These are phyloP conservation scores for Diversispora eburnea DNA, from an alignment of 192 early-diverging fungal genomes.

Conservation along the genomic window DNA sequence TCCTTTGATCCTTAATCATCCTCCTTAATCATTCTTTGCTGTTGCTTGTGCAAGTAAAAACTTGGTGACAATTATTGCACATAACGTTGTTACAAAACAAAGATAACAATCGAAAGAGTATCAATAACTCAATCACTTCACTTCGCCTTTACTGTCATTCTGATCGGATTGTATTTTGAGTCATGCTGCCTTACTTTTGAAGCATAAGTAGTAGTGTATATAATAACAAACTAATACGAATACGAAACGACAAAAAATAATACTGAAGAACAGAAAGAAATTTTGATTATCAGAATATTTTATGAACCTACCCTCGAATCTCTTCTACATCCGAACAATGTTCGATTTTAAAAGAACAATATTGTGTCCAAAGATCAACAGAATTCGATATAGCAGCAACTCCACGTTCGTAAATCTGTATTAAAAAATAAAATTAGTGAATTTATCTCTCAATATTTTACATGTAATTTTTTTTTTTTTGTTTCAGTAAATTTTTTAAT, in stretches of 20 bases:
- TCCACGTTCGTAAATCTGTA: slow-evolving; percentile 65
- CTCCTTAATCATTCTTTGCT: slow-evolving; percentile 3
- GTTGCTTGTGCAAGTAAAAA: slow-evolving; percentile 29
- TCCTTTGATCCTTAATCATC: slow-evolving; percentile 5
- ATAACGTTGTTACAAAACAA: slow-evolving; percentile 1
- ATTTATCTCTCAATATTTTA: background rate
- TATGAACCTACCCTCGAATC: slow-evolving; percentile 58
- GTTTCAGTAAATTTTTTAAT: background rate
- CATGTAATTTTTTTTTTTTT: too few relatives aligned
- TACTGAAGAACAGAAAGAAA: slow-evolving; percentile 16
- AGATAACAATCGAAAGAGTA: background rate
- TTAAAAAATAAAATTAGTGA: background rate
- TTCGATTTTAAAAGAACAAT: slow-evolving; percentile 60
- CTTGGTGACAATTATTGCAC: slow-evolving; percentile 15
- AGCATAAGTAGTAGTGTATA: slow-evolving; percentile 10
- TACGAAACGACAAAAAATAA: slow-evolving; percentile 24
- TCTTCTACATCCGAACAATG: slow-evolving; percentile 45
- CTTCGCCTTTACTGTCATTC: slow-evolving; percentile 14
- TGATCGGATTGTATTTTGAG: slow-evolving; percentile 7
- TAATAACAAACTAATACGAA: slow-evolving; percentile 18
- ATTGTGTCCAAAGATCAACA: slow-evolving; percentile 72
- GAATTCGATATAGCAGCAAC: slow-evolving; percentile 64
- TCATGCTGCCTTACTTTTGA: slow-evolving; percentile 18
- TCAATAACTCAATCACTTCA: background rate
- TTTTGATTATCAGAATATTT: slow-evolving; percentile 1